Base-by-base conservation (phyloP, 345 rosid genomes). In the Rhodamnia argentea region DNA sequence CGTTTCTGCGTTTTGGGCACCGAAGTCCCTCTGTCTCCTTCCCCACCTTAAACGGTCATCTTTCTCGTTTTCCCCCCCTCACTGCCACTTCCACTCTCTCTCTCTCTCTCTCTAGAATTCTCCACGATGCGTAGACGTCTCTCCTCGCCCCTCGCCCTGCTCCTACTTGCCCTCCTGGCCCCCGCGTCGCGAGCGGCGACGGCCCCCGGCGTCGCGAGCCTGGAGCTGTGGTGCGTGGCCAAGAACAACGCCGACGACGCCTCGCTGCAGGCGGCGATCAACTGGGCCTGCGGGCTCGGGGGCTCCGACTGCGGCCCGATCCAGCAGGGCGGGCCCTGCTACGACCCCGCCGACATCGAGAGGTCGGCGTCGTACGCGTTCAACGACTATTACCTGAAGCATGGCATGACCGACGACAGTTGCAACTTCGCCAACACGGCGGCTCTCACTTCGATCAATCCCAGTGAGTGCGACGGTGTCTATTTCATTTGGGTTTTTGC, bases 221-320 rank as follows among this genome's bases (percentile, higher is more conserved):
- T 88, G 89, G 95, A 93, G 85, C 95, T 96, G 3, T 96, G 96
- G 96, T 96, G 99, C 89, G 99, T 95, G 60, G 96, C 98, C 6
- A 94, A 93, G 95, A 94, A 95, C 92, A 95, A 96, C 91, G 98
- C 94, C 6, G 95, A 92, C 53, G 97, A 96, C 86, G 91, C 94
- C 23, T 87, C 93, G 32, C 92, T 96, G 27, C 94, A 91, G 90
- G 85, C 84, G 83, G 95, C 97, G n/a, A 82, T 96, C 56, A 91
- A 92, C 86, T 96, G 98, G 99, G 96, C 99, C 0, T 96, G 98
- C 86, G 96, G 98, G 5, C 86, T 87, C 3, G 98, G 97, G 16
- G 96, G 93, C 50, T 90, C 95, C 26, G 88, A 92, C 82, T 96
- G 96, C 87, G 74, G 87, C 26, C 92, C 90, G 8, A 92, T 96